A percentile compares a stretch with the other conserved stretches of the same genome.
Evolutionary conservation across 2,329 filamentous ascomycete genomes (phyloP).

Genomic region (Alternaria arbusti): DNA sequence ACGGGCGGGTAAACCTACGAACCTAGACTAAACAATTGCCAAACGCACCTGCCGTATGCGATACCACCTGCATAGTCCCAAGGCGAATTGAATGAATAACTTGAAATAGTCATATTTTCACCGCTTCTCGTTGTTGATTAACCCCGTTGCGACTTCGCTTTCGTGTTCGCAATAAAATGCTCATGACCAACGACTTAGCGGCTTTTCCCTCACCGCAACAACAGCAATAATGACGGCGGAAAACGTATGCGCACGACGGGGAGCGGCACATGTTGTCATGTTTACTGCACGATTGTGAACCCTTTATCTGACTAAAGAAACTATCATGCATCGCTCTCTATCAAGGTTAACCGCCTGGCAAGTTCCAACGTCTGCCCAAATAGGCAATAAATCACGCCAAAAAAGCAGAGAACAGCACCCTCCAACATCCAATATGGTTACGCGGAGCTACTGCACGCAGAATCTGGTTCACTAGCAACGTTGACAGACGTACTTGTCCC

Average conservation of each 20-base stretch:
- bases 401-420: neutral
- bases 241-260: neutral
- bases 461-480: neutral
- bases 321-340: neutral
- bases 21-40: neutral
- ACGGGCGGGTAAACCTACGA: neutral
- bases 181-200: neutral
- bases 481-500: neutral
- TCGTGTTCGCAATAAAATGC: neutral
- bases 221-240: neutral
- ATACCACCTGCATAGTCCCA: neutral
- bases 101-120: neutral
- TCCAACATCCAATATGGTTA: neutral
- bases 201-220: neutral
- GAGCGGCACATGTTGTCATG: neutral
- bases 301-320: neutral
- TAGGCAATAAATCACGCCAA: neutral
- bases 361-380: neutral
- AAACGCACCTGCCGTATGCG: neutral
- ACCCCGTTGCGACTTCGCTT: neutral
- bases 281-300: neutral
- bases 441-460: neutral
- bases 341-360: neutral
- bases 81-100: neutral
- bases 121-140: neutral